Evolutionary conservation across 805 yeast genomes (phyloP).

Genomic region (Cyberlindnera euphorbiiphila): DNA sequence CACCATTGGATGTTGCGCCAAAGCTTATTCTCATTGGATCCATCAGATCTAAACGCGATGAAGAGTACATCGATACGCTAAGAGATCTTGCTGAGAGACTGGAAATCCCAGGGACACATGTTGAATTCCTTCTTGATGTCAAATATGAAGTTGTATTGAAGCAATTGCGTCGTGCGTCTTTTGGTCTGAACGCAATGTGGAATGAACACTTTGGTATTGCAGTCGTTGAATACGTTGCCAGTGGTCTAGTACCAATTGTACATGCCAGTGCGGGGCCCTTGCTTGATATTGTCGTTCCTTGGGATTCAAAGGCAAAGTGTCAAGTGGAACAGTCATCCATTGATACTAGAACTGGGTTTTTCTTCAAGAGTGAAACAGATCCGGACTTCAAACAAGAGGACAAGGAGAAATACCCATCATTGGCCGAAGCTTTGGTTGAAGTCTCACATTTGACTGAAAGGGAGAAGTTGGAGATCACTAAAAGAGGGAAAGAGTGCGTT

Average conservation of each 20-base stretch:
- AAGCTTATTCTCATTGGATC: constrained; percentile 78
- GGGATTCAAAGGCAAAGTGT: constrained; percentile 33
- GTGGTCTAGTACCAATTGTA: constrained; percentile 82
- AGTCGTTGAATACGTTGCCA: constrained; percentile 85
- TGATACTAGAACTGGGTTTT: constrained; percentile 64
- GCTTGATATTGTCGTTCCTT: constrained; percentile 73
- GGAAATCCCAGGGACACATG: constrained; percentile 37
- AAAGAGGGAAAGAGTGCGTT: constrained; percentile 43
- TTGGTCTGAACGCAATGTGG: constrained; percentile 97
- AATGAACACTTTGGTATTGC: constrained; percentile 99
- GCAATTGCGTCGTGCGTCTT: constrained; percentile 52
- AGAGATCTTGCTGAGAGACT: constrained; percentile 40
- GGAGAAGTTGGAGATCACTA: constrained; percentile 39
- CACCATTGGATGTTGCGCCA: constrained; percentile 33
- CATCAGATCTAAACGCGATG: constrained; percentile 68
- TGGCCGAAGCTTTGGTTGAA: constrained; percentile 46
- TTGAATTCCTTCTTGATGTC: constrained; percentile 67
- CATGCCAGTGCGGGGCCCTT: constrained; percentile 97
- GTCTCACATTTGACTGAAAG: constrained; percentile 37
- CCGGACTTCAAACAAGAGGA: constrained; percentile 52
- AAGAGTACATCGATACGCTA: constrained; percentile 49
- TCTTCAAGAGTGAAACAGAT: constrained; percentile 67
- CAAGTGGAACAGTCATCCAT: constrained; percentile 30
- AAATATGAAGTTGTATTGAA: constrained; percentile 58
- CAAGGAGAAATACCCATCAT: constrained; percentile 37